phyloP scores from a whole-genome alignment of 2,329 filamentous ascomycete species.

The Pyrenophora teres region DNA sequence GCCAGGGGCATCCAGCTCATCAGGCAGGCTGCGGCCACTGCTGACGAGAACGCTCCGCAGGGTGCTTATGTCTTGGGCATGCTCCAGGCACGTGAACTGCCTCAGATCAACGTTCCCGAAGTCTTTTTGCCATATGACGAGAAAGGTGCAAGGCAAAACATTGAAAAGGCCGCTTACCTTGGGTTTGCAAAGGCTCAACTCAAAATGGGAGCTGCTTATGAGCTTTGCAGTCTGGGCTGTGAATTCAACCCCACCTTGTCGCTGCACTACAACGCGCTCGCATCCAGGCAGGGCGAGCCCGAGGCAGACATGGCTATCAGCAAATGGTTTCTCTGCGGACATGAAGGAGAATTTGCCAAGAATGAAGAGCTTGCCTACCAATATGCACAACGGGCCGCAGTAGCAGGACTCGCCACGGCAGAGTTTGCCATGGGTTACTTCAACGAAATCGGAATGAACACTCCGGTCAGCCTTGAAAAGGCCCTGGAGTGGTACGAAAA shows the following conservation, averaged over 20 bases:
- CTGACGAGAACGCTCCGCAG: conserved; percentile 95
- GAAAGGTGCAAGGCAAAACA: conserved; percentile 77
- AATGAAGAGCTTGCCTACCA: conserved; percentile 92
- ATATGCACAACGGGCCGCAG: conserved; percentile 86
- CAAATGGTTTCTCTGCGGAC: conserved; percentile 97
- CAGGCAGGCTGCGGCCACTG: conserved; percentile 77
- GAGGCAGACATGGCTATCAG: conserved; percentile 96
- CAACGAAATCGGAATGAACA: conserved; percentile 92
- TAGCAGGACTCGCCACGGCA: conserved; percentile 80
- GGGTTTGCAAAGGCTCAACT: conserved; percentile 96
- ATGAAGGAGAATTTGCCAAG: conserved; percentile 89
- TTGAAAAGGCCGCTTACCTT: conserved; percentile 94
- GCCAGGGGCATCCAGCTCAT: conserved; percentile 80
- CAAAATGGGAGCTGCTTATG: conserved; percentile 96
- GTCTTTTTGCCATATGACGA: conserved; percentile 72
- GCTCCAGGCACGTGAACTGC: conserved; percentile 86
- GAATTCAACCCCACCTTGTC: conserved; percentile 94
- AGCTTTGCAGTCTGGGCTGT: conserved; percentile 89
- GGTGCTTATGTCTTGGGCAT: conserved; percentile 95
- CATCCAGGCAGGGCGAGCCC: conserved; percentile 86
- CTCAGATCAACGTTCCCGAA: conserved; percentile 84
- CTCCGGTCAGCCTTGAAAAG: conserved; percentile 79
- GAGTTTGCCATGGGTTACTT: conserved; percentile 98
- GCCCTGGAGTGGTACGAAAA: conserved; percentile 89
- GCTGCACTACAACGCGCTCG: conserved; percentile 92